phyloP scores from a whole-genome alignment of 148 eudicot species.

The Cornus florida region DNA sequence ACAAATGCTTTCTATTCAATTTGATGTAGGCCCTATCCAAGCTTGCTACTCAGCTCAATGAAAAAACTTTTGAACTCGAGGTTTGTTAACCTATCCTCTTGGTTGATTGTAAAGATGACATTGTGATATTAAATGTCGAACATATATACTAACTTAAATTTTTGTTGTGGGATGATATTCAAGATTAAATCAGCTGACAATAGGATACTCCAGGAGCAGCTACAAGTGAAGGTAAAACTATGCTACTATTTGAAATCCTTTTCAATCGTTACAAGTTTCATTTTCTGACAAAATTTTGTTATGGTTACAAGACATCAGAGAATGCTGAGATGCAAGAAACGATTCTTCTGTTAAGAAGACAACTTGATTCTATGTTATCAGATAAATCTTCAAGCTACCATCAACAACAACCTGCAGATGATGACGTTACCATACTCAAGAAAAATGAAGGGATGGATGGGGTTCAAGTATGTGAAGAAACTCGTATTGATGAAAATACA shows the following conservation, averaged over 20 bases:
- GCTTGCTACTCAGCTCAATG: slow-evolving; percentile 43
- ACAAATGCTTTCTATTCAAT: not conserved
- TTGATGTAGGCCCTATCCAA: slow-evolving; percentile 33
- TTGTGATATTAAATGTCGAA: slow-evolving; percentile 4
- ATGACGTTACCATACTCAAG: not conserved
- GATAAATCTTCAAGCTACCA: slow-evolving; percentile 26
- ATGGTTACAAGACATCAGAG: slow-evolving; percentile 20
- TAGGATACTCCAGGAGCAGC: slow-evolving; percentile 67
- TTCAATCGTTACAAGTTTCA: not conserved
- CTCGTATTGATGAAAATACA: slow-evolving; percentile 27
- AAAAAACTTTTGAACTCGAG: slow-evolving; percentile 52
- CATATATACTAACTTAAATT: slow-evolving; percentile 3
- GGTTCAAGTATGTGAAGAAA: slow-evolving; percentile 23
- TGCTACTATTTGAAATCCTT: not conserved
- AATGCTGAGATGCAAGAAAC: slow-evolving; percentile 41
- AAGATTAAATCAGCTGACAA: slow-evolving; percentile 66
- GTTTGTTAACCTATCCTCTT: slow-evolving; percentile 15
- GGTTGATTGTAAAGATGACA: not conserved
- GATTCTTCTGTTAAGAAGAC: slow-evolving; percentile 31
- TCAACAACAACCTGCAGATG: slow-evolving; percentile 8
- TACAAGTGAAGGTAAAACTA: slow-evolving; percentile 49
- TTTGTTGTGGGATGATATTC: slow-evolving; percentile 10
- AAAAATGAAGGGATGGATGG: slow-evolving; percentile 16
- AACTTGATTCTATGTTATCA: slow-evolving; percentile 30
- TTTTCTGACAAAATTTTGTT: slow-evolving; percentile 4